Evolutionary conservation across 2,329 filamentous ascomycete species (phyloP).

Genomic region (Botrytis fragariae): DNA sequence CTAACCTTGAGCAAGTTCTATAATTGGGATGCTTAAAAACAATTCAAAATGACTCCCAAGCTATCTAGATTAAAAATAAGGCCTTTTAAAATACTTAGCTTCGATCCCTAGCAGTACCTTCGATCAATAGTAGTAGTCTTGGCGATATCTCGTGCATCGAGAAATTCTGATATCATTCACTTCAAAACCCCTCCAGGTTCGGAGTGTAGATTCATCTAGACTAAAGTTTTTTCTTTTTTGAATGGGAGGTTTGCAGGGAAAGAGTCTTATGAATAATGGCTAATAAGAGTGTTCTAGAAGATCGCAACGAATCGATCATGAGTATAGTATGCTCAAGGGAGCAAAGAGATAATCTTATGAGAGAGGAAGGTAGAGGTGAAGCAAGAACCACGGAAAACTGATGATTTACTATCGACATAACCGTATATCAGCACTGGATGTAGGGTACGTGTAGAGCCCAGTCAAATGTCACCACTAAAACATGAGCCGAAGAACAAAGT

Average conservation of each 20-base stretch:
- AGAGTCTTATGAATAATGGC: accelerated
- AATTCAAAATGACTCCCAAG: not conserved
- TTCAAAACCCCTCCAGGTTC: not conserved
- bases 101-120: too few species aligned
- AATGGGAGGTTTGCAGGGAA: not conserved
- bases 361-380: not conserved
- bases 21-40: not conserved
- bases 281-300: not conserved
- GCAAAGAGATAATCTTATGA: not conserved
- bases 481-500: not conserved
- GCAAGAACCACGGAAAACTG: not conserved
- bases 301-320: not conserved
- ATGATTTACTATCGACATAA: not conserved
- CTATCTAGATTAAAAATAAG: too few species aligned
- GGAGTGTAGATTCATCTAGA: not conserved
- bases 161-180: not conserved
- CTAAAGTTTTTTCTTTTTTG: not conserved
- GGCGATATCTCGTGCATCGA: not conserved
- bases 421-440: not conserved
- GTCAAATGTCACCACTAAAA: not conserved
- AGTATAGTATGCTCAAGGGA: not conserved
- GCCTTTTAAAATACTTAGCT: too few species aligned
- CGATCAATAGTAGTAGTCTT: not conserved
- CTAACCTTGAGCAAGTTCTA: not conserved
- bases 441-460: not conserved